phyloP scores from a whole-genome alignment of 331 rosid genomes.

The Phaseolus coccineus region DNA sequence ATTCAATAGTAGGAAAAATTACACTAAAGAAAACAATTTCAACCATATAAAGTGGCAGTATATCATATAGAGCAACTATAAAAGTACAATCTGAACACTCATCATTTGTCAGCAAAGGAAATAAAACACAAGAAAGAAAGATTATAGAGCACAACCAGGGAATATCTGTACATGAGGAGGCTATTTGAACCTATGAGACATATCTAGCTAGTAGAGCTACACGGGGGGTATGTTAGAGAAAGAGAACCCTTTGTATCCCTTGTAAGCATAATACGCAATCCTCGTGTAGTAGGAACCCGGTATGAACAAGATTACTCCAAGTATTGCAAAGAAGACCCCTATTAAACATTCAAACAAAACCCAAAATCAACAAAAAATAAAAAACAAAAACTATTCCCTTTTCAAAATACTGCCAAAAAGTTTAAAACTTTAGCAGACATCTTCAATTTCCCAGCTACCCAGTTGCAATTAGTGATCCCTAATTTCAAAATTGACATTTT shows the following conservation, averaged over 20 bases:
- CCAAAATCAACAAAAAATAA: constrained; percentile 6
- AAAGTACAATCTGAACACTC: constrained; percentile 40
- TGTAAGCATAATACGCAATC: constrained; percentile 97
- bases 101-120: not conserved
- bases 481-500: not conserved
- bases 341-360: constrained; percentile 37
- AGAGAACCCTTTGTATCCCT: constrained; percentile 97
- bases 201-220: constrained; percentile 41
- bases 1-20: not conserved
- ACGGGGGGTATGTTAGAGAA: constrained; percentile 97
- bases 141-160: constrained; percentile 34
- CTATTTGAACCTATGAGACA: constrained; percentile 24
- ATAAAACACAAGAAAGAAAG: not conserved
- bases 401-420: constrained; percentile 6
- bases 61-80: constrained; percentile 36
- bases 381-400: too few relatives aligned
- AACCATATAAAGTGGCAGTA: constrained; percentile 1
- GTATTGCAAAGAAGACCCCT: constrained; percentile 88
- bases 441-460: constrained; percentile 28
- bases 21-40: not conserved
- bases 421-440: constrained; percentile 15
- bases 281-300: constrained; percentile 97
- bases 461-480: not conserved
- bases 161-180: constrained; percentile 60
- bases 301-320: constrained; percentile 86